Evolutionary conservation across 176 grass and related monocot species (phyloP).

Genomic region (Dactylis glomerata): DNA sequence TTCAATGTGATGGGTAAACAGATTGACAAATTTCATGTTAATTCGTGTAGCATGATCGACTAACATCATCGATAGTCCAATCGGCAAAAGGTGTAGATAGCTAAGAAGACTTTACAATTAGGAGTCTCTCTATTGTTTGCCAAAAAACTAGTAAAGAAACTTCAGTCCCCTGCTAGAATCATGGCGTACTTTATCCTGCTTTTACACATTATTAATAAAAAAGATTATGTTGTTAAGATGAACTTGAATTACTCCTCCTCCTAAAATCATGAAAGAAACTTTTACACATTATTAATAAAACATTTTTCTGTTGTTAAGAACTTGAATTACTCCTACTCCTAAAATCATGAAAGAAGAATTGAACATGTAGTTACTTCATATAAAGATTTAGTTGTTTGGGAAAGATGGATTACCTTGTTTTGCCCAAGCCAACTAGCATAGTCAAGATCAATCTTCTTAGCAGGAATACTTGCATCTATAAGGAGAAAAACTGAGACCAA

Average conservation of each 20-base stretch:
- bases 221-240: neutral
- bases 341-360: constrained; percentile 14
- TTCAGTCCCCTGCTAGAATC: neutral
- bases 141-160: neutral
- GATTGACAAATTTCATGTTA: neutral
- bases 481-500: constrained; percentile 92
- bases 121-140: neutral
- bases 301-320: neutral
- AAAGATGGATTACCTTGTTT: constrained; percentile 60
- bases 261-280: neutral
- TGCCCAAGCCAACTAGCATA: constrained; percentile 98
- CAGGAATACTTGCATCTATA: constrained; percentile 96
- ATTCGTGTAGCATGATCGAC: neutral
- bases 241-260: constrained; percentile 20
- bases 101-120: neutral
- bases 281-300: neutral
- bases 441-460: constrained; percentile 98
- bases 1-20: neutral
- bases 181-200: neutral
- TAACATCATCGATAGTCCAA: neutral
- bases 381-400: neutral
- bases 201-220: neutral
- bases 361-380: neutral
- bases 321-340: constrained; percentile 10
- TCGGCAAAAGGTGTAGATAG: neutral